Base-by-base conservation (phyloP, 2,329 filamentous ascomycete genomes). In the Cladorrhinum sp. region DNA sequence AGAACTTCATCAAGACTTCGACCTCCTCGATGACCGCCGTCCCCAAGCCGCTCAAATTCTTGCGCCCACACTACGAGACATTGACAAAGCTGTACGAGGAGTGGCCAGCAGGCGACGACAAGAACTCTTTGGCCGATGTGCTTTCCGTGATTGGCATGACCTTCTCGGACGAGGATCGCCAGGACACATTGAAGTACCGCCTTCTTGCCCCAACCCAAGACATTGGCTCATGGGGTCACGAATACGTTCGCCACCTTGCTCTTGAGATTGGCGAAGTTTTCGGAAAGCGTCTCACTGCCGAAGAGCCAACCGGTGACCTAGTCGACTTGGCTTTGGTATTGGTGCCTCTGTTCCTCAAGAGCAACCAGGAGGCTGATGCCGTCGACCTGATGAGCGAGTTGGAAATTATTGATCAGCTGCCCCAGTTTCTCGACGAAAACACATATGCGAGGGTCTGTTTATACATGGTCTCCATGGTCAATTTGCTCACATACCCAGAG, bases 21-120 rank as follows among this genome's bases (percentile, higher is more conserved):
- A 99, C 95, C 67, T 98, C 93, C 62, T 99, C 96, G 50, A 99
- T 99, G 95, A 99, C 95, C 53, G 95, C 95, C 62, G 95, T 99
- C 64, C 95, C 96, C 23, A 99, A 99, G 79, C 95, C 95, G 32
- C 84, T 99, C 70, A 99, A 99, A 78, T 99, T 99, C 76, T 85
- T 99, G 65, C 87, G 95, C 79, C 95, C 93, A 68, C 93, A 99
- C 77, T 99, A 98, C 79, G 90, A 96, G 77, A 87, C 89, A 60
- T 82, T 99, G 72, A 89, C 89, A 64, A 90, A 90, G 75, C 81
- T 93, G 25, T 96, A 97, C 79, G 93, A 96, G 62, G 85, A 89
- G 74, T 99, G 96, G 95, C 84, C 89, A 3, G 83, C 84, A 59
- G 87, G 92, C 65, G 86, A 92, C 56, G 86, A 96, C 78, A 96